Percentiles rank a stretch among this genome's conserved stretches.
Evolutionary conservation across 1,139 yeast genomes (phyloP).

Genomic region (Entelexis paramagnoliae): DNA sequence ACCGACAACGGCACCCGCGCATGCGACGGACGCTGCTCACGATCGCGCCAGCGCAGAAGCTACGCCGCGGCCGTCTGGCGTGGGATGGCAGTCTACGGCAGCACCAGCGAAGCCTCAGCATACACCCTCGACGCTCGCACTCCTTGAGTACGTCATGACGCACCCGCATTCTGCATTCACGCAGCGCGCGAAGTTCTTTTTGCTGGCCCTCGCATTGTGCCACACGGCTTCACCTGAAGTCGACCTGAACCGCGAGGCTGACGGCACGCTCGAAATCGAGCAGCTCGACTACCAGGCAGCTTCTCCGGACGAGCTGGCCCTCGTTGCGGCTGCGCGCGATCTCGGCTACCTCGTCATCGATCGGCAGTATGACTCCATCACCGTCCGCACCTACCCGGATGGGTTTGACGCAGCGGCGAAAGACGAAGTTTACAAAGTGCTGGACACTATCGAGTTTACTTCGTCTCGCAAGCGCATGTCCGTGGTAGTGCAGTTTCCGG

Average conservation of each 20-base stretch:
- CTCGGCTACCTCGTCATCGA: slow-evolving; percentile 76
- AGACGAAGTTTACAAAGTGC: slow-evolving; percentile 57
- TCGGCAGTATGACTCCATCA: slow-evolving; percentile 48
- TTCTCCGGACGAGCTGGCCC: slow-evolving; percentile 91
- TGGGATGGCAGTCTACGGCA: slow-evolving; percentile 34
- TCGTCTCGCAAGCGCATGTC: slow-evolving; percentile 93
- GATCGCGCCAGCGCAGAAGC: not conserved
- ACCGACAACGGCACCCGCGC: not conserved
- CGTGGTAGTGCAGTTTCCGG: slow-evolving; percentile 67
- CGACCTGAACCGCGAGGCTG: slow-evolving; percentile 25
- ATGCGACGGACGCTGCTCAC: not conserved
- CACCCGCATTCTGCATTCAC: slow-evolving; percentile 66
- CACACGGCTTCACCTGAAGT: slow-evolving; percentile 76
- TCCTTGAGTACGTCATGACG: slow-evolving; percentile 57
- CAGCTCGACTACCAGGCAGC: slow-evolving; percentile 73
- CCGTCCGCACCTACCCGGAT: slow-evolving; percentile 70
- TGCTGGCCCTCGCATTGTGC: slow-evolving; percentile 74
- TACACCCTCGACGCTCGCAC: slow-evolving; percentile 47
- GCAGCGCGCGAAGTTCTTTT: slow-evolving; percentile 63
- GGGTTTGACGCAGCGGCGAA: slow-evolving; percentile 61
- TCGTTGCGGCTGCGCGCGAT: slow-evolving; percentile 89
- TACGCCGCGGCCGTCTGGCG: slow-evolving; percentile 6
- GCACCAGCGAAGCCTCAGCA: slow-evolving; percentile 31
- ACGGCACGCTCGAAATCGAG: slow-evolving; percentile 36
- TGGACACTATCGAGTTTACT: slow-evolving; percentile 76